These are phyloP conservation scores for Parachaetomium inaequale DNA, from an alignment of 495 filamentous ascomycete genomes.

Conservation along the genomic window DNA sequence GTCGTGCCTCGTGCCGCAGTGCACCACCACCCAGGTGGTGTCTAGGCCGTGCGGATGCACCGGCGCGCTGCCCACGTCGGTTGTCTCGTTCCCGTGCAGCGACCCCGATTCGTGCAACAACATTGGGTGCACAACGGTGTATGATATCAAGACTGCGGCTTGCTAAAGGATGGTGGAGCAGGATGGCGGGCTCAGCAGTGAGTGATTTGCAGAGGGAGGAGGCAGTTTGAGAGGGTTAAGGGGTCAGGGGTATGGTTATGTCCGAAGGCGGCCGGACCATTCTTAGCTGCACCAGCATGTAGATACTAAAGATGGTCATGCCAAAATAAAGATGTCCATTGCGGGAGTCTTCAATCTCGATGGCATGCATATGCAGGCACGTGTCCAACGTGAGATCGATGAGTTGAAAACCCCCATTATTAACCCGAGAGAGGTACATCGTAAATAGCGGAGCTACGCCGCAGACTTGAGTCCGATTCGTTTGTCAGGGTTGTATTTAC, in stretches of 20 bases:
- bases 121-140: constrained; percentile 35
- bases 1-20: constrained; percentile 29
- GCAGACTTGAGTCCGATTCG: neutral
- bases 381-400: neutral
- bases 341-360: neutral
- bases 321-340: neutral
- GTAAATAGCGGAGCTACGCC: neutral
- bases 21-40: constrained; percentile 27
- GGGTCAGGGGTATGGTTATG: neutral
- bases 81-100: constrained; percentile 28
- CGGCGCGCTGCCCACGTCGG: constrained; percentile 23
- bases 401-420: neutral
- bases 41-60: constrained; percentile 27
- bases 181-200: neutral
- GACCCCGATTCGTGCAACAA: constrained; percentile 24
- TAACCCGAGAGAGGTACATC: neutral
- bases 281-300: neutral
- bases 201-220: neutral
- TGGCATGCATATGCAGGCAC: neutral
- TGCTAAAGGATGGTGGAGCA: constrained; percentile 17
- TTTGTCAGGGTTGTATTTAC: neutral
- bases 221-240: neutral
- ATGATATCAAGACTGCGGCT: constrained; percentile 23
- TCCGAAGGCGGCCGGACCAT: neutral
- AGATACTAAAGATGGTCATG: no score